Percentiles rank a stretch among this genome's conserved stretches.
phyloP scores from a whole-genome alignment of 495 filamentous ascomycete species.

The Symbiotaphrina buchneri region DNA sequence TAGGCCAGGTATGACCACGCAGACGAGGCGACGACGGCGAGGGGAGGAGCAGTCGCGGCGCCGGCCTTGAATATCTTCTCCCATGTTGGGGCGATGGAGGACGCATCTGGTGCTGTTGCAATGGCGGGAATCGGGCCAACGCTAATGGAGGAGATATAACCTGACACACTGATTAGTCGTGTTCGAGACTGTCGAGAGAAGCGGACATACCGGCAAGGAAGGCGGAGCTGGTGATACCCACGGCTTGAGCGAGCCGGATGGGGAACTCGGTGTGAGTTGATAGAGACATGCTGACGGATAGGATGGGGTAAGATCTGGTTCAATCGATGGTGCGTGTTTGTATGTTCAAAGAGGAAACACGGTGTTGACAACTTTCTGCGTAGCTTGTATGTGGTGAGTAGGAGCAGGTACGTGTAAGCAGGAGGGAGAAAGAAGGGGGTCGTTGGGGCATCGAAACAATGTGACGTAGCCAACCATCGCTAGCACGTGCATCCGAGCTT shows the following conservation, averaged over 20 bases:
- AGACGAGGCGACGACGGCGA: slow-evolving; percentile 12
- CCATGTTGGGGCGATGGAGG: slow-evolving; percentile 29
- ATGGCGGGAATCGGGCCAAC: slow-evolving; percentile 22
- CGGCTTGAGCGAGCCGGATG: slow-evolving; percentile 18
- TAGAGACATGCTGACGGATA: neutral
- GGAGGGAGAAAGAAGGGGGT: neutral
- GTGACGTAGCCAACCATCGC: too few species aligned
- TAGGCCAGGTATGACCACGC: slow-evolving; percentile 24
- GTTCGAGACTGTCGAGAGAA: slow-evolving; percentile 1
- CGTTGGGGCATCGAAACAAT: too few species aligned
- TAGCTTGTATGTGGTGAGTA: neutral
- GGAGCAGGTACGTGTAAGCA: neutral
- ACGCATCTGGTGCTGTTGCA: slow-evolving; percentile 22
- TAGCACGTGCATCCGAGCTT: too few species aligned
- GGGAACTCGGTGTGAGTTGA: neutral
- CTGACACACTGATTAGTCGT: slow-evolving; percentile 7
- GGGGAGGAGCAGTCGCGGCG: slow-evolving; percentile 11
- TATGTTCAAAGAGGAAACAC: neutral
- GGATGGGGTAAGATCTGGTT: neutral
- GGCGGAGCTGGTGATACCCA: slow-evolving; percentile 22
- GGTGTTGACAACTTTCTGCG: neutral
- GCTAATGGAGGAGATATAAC: slow-evolving; percentile 18
- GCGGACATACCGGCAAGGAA: slow-evolving; percentile 14
- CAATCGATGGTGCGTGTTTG: neutral
- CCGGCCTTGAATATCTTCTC: slow-evolving; percentile 13